phyloP scores from a whole-genome alignment of 108 stramenopile genomes.

The Cyclotella choctawhatcheeana region DNA sequence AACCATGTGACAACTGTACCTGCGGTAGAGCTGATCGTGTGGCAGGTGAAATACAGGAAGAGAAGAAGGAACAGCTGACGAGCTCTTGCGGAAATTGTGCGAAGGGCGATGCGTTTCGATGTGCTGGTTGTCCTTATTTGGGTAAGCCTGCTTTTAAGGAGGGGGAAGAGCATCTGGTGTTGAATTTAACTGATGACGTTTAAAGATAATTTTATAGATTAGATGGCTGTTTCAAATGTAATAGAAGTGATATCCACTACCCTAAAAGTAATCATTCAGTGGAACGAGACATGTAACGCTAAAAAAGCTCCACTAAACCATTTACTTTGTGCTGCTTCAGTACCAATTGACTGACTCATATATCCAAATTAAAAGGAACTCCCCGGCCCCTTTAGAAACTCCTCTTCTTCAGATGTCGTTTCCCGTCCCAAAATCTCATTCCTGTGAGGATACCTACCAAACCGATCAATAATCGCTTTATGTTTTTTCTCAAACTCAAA shows the following conservation, averaged over 20 bases:
- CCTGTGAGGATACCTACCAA: constrained; percentile 79
- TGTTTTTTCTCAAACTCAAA: constrained; percentile 48
- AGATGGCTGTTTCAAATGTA: too few species aligned
- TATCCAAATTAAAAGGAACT: constrained; percentile 2
- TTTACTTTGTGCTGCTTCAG: neutral
- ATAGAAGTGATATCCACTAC: too few species aligned
- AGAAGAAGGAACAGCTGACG: constrained; percentile 33
- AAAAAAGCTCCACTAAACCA: neutral
- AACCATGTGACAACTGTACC: constrained; percentile 97
- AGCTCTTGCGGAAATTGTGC: constrained; percentile 96
- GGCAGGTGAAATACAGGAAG: constrained; percentile 24
- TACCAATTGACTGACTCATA: too few species aligned
- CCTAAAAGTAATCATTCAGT: too few species aligned
- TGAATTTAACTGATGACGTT: constrained; percentile 87
- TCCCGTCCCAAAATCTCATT: constrained; percentile 56
- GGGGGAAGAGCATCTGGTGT: constrained; percentile 94
- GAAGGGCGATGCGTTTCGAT: constrained; percentile 99
- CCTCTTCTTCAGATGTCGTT: constrained; percentile 60
- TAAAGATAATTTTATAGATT: too few species aligned
- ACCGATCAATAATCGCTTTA: constrained; percentile 60
- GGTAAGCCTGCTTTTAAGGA: constrained; percentile 97
- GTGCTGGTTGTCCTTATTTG: constrained; percentile 95
- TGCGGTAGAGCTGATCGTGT: constrained; percentile 91
- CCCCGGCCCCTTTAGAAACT: constrained; percentile 52
- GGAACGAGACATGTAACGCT: too few species aligned